Evolutionary conservation across 176 grass and related monocot species (phyloP).

Genomic region (Paspalum notatum): DNA sequence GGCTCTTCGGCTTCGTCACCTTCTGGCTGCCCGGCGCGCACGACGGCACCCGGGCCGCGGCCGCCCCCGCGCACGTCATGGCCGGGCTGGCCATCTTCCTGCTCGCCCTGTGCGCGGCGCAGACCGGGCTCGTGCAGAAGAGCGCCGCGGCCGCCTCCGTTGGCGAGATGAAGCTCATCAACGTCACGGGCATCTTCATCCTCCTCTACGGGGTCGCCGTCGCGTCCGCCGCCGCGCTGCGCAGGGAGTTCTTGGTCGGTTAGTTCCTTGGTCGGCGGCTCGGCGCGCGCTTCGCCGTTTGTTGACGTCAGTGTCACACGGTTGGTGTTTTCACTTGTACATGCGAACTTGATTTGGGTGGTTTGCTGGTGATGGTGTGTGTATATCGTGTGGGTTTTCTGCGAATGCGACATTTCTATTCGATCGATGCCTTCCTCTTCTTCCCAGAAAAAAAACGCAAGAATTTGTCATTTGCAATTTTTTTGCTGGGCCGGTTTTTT

Average conservation of each 20-base stretch:
- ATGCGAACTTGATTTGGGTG: neutral
- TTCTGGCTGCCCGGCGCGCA: constrained; percentile 67
- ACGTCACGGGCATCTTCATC: constrained; percentile 84
- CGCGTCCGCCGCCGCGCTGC: constrained; percentile 54
- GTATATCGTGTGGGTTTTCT: neutral
- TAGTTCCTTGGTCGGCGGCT: constrained; percentile 12
- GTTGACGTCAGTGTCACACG: neutral
- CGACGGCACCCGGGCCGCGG: constrained; percentile 9
- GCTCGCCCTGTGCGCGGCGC: constrained; percentile 74
- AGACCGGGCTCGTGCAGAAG: constrained; percentile 85
- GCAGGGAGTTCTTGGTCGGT: constrained; percentile 40
- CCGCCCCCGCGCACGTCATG: constrained; percentile 45
- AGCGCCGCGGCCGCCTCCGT: constrained; percentile 39
- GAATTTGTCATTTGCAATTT: too few relatives aligned
- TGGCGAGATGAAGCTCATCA: constrained; percentile 71
- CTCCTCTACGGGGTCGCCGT: constrained; percentile 73
- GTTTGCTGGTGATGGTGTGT: neutral
- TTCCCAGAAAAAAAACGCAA: too few relatives aligned
- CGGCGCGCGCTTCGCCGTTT: neutral
- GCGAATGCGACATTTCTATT: too few relatives aligned
- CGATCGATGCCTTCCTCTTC: too few relatives aligned
- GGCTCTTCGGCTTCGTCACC: constrained; percentile 75
- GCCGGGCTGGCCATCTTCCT: constrained; percentile 75
- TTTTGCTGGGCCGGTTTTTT: too few relatives aligned
- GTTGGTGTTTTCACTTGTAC: neutral